These are phyloP conservation scores for Narthecium ossifragum DNA, from an alignment of 106 monocot genomes.

Conservation along the genomic window DNA sequence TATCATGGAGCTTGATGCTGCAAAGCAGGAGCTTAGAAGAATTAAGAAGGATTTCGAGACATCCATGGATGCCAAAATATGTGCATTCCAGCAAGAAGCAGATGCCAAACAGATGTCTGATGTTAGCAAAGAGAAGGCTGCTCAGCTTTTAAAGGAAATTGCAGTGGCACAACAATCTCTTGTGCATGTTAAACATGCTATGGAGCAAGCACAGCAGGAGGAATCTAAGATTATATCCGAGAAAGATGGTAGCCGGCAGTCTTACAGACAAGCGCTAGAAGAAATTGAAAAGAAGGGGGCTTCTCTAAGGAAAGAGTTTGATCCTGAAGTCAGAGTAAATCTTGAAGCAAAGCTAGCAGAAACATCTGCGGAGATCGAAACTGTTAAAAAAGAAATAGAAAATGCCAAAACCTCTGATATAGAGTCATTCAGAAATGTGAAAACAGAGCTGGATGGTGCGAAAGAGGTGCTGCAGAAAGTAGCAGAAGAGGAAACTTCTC, in stretches of 20 bases:
- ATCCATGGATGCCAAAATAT: conserved; percentile 20
- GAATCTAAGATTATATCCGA: conserved; percentile 11
- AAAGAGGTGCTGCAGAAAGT: conserved; percentile 35
- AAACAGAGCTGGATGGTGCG: conserved; percentile 29
- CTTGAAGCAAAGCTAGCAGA: conserved; percentile 27
- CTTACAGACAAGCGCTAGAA: conserved; percentile 16
- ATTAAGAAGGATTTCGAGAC: conserved; percentile 26
- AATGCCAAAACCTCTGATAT: conserved; percentile 10
- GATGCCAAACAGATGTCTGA: conserved; percentile 14
- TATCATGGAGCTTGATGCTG: conserved; percentile 5
- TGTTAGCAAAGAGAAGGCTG: conserved; percentile 17
- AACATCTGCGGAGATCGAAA: conserved; percentile 16
- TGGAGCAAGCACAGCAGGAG: conserved; percentile 25
- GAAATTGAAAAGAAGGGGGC: conserved; percentile 19
- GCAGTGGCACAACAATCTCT: conserved; percentile 19
- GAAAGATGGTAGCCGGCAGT: conserved; percentile 19
- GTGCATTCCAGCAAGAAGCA: conserved; percentile 17
- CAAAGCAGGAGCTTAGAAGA: conserved; percentile 12
- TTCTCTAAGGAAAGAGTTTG: conserved; percentile 25
- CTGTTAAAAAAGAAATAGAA: conserved; percentile 20
- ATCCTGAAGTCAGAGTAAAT: conserved; percentile 5
- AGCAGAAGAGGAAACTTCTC: conserved; percentile 35
- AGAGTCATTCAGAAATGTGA: conserved; percentile 15
- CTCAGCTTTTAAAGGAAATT: conserved; percentile 24
- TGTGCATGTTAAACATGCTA: conserved; percentile 25